Evolutionary conservation across 805 yeast species (phyloP), one percentile per base, ranked within the genome.

Genomic region (Grigorovia humatica): DNA sequence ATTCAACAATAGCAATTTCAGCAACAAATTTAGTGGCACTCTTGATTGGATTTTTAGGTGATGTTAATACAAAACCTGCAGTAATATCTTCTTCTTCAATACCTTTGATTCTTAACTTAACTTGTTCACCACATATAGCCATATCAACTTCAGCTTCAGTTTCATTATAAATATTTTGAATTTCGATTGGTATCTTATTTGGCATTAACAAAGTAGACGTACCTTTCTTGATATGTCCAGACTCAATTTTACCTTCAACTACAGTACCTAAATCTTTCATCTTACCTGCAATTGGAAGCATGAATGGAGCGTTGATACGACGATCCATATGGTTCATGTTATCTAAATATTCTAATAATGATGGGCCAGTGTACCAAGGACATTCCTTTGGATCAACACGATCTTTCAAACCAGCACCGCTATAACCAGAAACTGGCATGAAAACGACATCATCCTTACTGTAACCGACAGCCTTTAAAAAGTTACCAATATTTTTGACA

Each of bases 341-440:
- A 70, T 93, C 99, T 68, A 93, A 78, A 72, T 76, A 91, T 73
- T 93, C 97, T 64, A 93, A 77, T 62, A 93, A 74, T 12, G 97
- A 74, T 47, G 98, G 98, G 17, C 99, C 99, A 17, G 69, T 71
- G 76, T 91, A 91, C 98, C 98, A 93, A 56, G 96, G 90, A 65
- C 95, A 86, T 42, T 75, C 81, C 55, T 76, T 73, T 57, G 80
- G 68, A 55, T 78, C 67, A 47, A 93, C 87, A 58, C 90, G 82
- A 42, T 88, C 96, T 71, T 88, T 90, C 74, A 93, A 76, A 60
- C 96, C 96, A 52, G 95, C 96, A 66, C 99, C 99, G 50, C 96
- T 88, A 77, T 76, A 93, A 57, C 99, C 99, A 18, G 97, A 89
- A 50, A 93, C 97, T 46, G 99, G 99, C 97, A 93, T 91, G 73